These are phyloP conservation scores for Leptographium procerum DNA, from an alignment of 2,329 filamentous ascomycete genomes.

Conservation along the genomic window DNA sequence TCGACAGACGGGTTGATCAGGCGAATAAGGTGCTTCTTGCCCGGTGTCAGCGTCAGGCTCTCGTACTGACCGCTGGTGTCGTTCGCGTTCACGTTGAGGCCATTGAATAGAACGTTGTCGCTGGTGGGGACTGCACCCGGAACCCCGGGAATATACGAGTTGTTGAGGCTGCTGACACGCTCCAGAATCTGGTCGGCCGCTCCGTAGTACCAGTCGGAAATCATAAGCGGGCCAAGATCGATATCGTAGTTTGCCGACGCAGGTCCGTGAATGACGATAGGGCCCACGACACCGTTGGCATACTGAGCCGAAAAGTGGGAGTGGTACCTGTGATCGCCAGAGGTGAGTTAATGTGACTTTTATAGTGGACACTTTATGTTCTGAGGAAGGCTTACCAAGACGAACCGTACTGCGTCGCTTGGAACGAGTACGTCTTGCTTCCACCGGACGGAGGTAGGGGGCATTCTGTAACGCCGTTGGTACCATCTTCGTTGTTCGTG, in stretches of 20 bases:
- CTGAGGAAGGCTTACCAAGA: conserved; percentile 6
- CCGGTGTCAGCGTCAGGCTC: conserved; percentile 26
- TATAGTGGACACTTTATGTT: too few species aligned
- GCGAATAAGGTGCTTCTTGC: conserved; percentile 36
- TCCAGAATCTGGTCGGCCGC: conserved; percentile 28
- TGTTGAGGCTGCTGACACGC: conserved; percentile 17
- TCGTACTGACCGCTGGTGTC: conserved; percentile 20
- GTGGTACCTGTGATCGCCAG: conserved; percentile 26
- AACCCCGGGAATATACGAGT: conserved; percentile 5
- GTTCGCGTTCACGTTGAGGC: conserved; percentile 23
- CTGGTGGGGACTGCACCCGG: conserved; percentile 17
- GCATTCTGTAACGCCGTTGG: conserved; percentile 30
- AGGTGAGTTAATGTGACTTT: neutral
- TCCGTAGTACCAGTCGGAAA: conserved; percentile 47
- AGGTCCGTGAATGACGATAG: conserved; percentile 39
- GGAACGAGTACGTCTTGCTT: conserved; percentile 24
- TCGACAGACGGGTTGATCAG: conserved; percentile 39
- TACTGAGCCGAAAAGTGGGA: conserved; percentile 39
- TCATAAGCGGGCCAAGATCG: conserved; percentile 39
- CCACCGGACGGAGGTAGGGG: conserved; percentile 24
- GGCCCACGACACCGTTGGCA: conserved; percentile 38
- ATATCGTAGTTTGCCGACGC: conserved; percentile 38
- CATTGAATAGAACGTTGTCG: conserved; percentile 35
- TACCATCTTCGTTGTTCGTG: conserved; percentile 34
- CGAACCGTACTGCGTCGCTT: conserved; percentile 27